Percentiles rank a stretch among this genome's conserved stretches.
Evolutionary conservation across 768 basidiomycete species (phyloP).

Genomic region (Hypholoma sublateritium): DNA sequence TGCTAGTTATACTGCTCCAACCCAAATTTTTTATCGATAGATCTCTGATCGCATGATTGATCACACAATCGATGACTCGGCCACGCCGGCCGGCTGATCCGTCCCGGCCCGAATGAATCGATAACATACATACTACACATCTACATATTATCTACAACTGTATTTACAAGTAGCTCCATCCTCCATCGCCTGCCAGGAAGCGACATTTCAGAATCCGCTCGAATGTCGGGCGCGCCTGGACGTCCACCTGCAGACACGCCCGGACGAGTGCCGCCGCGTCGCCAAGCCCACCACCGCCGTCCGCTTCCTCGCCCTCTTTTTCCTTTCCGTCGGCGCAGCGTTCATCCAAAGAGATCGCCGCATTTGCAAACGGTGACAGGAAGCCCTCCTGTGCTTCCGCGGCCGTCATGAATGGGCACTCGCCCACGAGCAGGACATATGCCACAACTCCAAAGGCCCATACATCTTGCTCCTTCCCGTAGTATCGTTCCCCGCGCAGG

Average conservation of each 20-base stretch:
- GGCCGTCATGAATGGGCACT: slow-evolving; percentile 90
- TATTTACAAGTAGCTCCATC: slow-evolving; percentile 49
- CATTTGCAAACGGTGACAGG: slow-evolving; percentile 70
- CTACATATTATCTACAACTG: slow-evolving; percentile 6
- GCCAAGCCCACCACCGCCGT: slow-evolving; percentile 81
- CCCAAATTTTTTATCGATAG: slow-evolving; percentile 63
- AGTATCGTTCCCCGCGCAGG: slow-evolving; percentile 89
- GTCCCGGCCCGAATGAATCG: slow-evolving; percentile 8
- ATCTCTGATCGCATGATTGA: slow-evolving; percentile 55
- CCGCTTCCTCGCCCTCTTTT: slow-evolving; percentile 70
- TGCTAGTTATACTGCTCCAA: slow-evolving; percentile 58
- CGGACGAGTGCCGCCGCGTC: slow-evolving; percentile 85
- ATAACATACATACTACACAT: slow-evolving; percentile 11
- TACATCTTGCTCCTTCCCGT: slow-evolving; percentile 96
- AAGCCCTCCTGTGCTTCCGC: slow-evolving; percentile 89
- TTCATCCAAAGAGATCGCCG: slow-evolving; percentile 76
- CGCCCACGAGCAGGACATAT: slow-evolving; percentile 90
- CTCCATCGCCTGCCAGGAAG: slow-evolving; percentile 76
- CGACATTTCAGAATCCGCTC: slow-evolving; percentile 76
- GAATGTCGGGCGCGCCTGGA: slow-evolving; percentile 80
- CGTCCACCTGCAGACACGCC: slow-evolving; percentile 82
- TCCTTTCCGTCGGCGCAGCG: slow-evolving; percentile 76
- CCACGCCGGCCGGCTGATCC: slow-evolving; percentile 10
- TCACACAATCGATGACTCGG: slow-evolving; percentile 42
- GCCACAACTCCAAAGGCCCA: slow-evolving; percentile 98